Percentiles rank a stretch among this genome's conserved stretches.
phyloP scores from a whole-genome alignment of 2,329 filamentous ascomycete species.

The Sclerotinia borealis region DNA sequence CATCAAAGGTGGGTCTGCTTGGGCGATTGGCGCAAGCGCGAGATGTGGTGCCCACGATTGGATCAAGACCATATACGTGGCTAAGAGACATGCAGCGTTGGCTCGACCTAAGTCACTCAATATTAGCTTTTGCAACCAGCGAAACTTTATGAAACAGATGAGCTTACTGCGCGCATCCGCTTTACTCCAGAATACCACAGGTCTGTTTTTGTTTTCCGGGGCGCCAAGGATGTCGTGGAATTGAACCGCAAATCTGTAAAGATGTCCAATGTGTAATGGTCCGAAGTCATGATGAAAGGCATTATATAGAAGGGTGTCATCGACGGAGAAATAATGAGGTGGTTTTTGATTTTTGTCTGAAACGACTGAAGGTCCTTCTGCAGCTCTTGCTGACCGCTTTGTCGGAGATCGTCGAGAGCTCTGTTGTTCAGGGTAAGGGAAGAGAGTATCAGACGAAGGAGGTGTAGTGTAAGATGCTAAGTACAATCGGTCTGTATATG shows the following conservation, averaged over 20 bases:
- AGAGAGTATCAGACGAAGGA: constrained; percentile 74
- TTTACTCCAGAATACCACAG: constrained; percentile 93
- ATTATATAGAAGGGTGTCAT: constrained; percentile 90
- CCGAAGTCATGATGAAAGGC: constrained; percentile 98
- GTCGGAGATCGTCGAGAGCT: constrained; percentile 57
- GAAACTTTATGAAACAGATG: constrained; percentile 12
- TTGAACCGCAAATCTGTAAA: constrained; percentile 93
- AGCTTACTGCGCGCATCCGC: constrained; percentile 81
- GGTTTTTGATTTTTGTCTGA: constrained; percentile 48
- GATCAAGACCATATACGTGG: constrained; percentile 98
- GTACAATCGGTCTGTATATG: constrained; percentile 75
- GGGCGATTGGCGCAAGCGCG: constrained; percentile 88
- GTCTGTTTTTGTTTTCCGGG: constrained; percentile 80
- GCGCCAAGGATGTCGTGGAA: constrained; percentile 93
- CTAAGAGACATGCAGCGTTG: constrained; percentile 90
- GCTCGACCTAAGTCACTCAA: constrained; percentile 59
- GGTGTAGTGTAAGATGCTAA: constrained; percentile 84
- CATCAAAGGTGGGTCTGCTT: constrained; percentile 96
- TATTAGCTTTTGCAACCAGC: constrained; percentile 19
- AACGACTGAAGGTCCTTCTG: constrained; percentile 47
- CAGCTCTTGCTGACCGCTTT: constrained; percentile 66
- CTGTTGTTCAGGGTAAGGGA: constrained; percentile 65
- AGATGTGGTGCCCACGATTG: constrained; percentile 97
- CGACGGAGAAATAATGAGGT: constrained; percentile 93
- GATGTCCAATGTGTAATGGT: constrained; percentile 90